phyloP scores from a whole-genome alignment of 208 protist genomes.

The Crithidia mellificae region DNA sequence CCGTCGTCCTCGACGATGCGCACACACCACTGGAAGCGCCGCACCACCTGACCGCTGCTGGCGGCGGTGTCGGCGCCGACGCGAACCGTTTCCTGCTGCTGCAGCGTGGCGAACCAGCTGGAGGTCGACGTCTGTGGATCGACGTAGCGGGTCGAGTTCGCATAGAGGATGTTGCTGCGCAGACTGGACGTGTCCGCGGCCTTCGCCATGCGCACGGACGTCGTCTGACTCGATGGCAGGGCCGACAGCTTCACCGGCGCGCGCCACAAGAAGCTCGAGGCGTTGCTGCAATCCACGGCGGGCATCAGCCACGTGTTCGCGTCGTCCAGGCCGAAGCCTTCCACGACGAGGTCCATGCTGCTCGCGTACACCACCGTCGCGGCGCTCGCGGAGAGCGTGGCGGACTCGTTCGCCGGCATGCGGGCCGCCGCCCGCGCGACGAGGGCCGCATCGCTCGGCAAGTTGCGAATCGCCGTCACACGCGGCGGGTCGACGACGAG shows the following conservation, averaged over 20 bases:
- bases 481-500: constrained; percentile 55
- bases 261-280: constrained; percentile 69
- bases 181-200: neutral
- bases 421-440: constrained; percentile 22
- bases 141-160: constrained; percentile 51
- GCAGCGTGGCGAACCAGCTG: constrained; percentile 67
- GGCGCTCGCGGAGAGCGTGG: constrained; percentile 1
- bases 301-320: constrained; percentile 56
- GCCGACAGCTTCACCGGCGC: constrained; percentile 48
- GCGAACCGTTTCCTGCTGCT: constrained; percentile 46
- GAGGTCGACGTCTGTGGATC: constrained; percentile 57
- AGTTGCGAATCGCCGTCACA: constrained; percentile 47
- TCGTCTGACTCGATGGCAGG: constrained; percentile 43
- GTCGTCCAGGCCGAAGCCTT: constrained; percentile 64
- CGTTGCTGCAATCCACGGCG: constrained; percentile 66
- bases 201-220: constrained; percentile 16
- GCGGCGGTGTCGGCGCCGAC: constrained; percentile 34
- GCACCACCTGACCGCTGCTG: constrained; percentile 33
- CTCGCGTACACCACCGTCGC: constrained; percentile 57
- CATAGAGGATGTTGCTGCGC: constrained; percentile 11
- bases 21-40: constrained; percentile 73
- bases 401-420: neutral
- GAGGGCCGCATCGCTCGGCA: constrained; percentile 27
- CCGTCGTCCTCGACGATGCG: constrained; percentile 41
- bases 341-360: constrained; percentile 67